Evolutionary conservation across 176 grass and related monocot genomes (phyloP).

Genomic region (Oryza punctata): DNA sequence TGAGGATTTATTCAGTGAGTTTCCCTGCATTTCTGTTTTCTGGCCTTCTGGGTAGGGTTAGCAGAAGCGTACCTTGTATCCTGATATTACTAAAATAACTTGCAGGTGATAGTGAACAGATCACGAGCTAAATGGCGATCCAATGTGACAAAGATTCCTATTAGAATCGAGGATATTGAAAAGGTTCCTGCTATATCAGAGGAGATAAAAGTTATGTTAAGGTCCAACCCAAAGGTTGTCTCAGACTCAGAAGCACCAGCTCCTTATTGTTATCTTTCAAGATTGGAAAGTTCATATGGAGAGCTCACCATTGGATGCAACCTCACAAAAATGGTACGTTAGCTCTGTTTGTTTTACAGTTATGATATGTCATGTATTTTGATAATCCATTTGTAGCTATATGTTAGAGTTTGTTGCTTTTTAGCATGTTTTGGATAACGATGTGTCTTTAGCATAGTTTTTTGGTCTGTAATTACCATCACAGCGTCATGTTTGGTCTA

Average conservation of each 20-base stretch:
- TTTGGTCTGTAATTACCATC: background rate
- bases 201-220: slow-evolving; percentile 71
- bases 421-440: background rate
- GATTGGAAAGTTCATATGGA: slow-evolving; percentile 68
- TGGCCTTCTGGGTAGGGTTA: background rate
- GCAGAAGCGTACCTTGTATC: slow-evolving; percentile 34
- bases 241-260: slow-evolving; percentile 58
- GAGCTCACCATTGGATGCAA: slow-evolving; percentile 87
- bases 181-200: slow-evolving; percentile 67
- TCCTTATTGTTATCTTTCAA: slow-evolving; percentile 85
- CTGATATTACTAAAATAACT: slow-evolving; percentile 43
- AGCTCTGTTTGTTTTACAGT: slow-evolving; percentile 8
- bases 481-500: background rate
- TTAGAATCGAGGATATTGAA: slow-evolving; percentile 77
- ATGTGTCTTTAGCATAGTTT: background rate
- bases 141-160: slow-evolving; percentile 71
- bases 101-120: slow-evolving; percentile 94
- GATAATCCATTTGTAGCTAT: slow-evolving; percentile 5
- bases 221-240: slow-evolving; percentile 65
- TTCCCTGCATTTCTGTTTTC: background rate
- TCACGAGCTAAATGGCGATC: slow-evolving; percentile 73
- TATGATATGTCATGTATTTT: slow-evolving; percentile 3
- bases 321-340: slow-evolving; percentile 77
- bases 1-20: background rate
- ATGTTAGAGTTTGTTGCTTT: background rate